These are phyloP conservation scores for Symbiotaphrina buchneri DNA, from an alignment of 495 filamentous ascomycete genomes.

Conservation along the genomic window DNA sequence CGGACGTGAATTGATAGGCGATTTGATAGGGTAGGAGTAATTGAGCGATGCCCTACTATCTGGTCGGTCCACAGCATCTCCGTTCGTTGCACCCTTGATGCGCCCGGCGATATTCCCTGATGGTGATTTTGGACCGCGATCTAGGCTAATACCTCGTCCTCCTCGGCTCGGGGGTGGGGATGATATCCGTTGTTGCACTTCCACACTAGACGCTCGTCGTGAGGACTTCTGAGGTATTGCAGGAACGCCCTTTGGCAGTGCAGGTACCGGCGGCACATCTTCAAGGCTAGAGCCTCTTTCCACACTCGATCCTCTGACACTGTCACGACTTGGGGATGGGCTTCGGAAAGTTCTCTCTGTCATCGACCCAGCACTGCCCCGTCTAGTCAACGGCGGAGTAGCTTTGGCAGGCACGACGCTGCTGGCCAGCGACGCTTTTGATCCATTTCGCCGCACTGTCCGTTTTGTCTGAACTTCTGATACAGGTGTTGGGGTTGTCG, in stretches of 20 bases:
- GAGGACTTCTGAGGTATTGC: constrained; percentile 11
- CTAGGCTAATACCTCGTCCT: constrained; percentile 21
- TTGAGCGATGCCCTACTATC: constrained; percentile 51
- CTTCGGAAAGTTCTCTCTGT: constrained; percentile 63
- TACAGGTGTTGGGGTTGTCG: constrained; percentile 52
- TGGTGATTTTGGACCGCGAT: constrained; percentile 9
- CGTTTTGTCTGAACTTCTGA: constrained; percentile 74
- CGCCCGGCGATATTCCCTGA: constrained; percentile 4
- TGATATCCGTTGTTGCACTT: constrained; percentile 23
- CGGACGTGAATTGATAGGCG: constrained; percentile 15
- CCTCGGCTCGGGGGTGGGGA: constrained; percentile 20
- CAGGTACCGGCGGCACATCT: constrained; percentile 51
- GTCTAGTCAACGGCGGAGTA: constrained; percentile 27
- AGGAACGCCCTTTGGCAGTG: constrained; percentile 32
- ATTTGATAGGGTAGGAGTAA: constrained; percentile 61
- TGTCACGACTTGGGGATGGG: constrained; percentile 31
- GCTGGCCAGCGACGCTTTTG: constrained; percentile 45
- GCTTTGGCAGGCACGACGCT: constrained; percentile 19
- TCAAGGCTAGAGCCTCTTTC: too few relatives aligned
- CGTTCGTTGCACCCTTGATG: constrained; percentile 3
- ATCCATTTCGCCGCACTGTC: constrained; percentile 47
- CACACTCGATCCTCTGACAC: constrained; percentile 18
- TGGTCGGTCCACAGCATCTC: constrained; percentile 28
- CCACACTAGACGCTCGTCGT: constrained; percentile 29
- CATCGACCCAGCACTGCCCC: constrained; percentile 61